phyloP scores from a whole-genome alignment of 495 filamentous ascomycete genomes.

The Penicillium cataractarum region DNA sequence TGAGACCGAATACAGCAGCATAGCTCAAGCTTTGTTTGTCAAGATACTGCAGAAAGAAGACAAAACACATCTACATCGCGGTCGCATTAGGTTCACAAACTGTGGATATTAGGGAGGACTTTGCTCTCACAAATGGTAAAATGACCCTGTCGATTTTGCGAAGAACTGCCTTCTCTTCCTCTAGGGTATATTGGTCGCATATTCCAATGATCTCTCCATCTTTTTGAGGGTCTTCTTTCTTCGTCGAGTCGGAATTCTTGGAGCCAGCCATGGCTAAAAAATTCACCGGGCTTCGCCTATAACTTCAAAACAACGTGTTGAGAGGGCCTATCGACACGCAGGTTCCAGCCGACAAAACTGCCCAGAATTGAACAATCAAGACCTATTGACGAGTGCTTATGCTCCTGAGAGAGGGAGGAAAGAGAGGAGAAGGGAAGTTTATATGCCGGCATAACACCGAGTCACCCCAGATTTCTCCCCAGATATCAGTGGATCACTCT shows the following conservation, averaged over 20 bases:
- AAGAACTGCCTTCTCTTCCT: slow-evolving; percentile 49
- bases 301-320: not conserved
- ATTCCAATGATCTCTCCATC: slow-evolving; percentile 27
- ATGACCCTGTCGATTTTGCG: slow-evolving; percentile 52
- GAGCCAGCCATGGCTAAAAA: slow-evolving; percentile 13
- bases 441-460: slow-evolving; percentile 1
- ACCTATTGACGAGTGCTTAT: no score
- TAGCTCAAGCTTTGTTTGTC: slow-evolving; percentile 62
- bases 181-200: slow-evolving; percentile 30
- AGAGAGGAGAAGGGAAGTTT: not conserved
- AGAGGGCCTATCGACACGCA: not conserved
- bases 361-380: not conserved
- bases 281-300: not conserved
- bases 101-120: not conserved
- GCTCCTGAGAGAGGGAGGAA: no score
- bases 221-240: slow-evolving; percentile 3
- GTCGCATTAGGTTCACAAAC: not conserved
- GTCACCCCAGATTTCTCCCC: slow-evolving; percentile 1
- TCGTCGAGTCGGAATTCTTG: slow-evolving; percentile 8
- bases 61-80: slow-evolving; percentile 31
- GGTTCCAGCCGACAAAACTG: not conserved
- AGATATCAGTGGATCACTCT: not conserved
- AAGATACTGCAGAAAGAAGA: slow-evolving; percentile 44
- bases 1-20: slow-evolving; percentile 59
- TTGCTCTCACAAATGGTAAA: slow-evolving; percentile 41